Base-by-base conservation (phyloP, 106 monocot species). In the Dactylorhiza incarnata region DNA sequence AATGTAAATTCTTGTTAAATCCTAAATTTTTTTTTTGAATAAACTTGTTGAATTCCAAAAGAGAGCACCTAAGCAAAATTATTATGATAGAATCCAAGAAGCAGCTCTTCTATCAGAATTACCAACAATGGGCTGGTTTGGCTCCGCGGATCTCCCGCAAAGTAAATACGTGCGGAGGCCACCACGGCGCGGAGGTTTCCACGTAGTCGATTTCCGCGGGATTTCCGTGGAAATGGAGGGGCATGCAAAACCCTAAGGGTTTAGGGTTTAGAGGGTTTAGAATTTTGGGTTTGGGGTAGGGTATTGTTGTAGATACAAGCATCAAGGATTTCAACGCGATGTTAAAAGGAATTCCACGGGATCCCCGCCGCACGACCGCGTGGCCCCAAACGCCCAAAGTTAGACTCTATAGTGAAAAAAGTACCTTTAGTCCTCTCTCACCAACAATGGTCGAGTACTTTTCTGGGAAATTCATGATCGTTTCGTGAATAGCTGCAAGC, bases 341-440 rank as follows among this genome's bases (percentile, higher is more conserved):
- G 1, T 37, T 37, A 37, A 3, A 37, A 37, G 1, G 3, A 37
- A 37, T 37, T 37, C 1, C 3, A 3, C 37, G 37, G 37, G 37
- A 37, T 37, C 37, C 37, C 37, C 37, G 37, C 3, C 37, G 3
- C 37, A 3, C 1, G 37, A 3, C 37, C 37, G 37, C 37, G 37
- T 37, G 37, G 37, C 37, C 37, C 2, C 2, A 37, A 2, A 37
- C 37, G 3, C 37, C 37, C 37, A 65, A 26, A 59, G 0, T 11
- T 5, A 26, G 65, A 6, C 65, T 65, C 14, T 29, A 29, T 26
- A 29, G 29, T 13, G 29, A 12, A 65, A 17, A 29, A 65, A 58
- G 78, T 37, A 95, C 96, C 96, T 97, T 97, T 23, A 97, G 74
- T 73, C 96, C 96, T 84, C 96, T 78, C 80, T 97, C 96, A 72